Base-by-base conservation (phyloP, 495 filamentous ascomycete genomes). In the Hypoxylon rickii region DNA sequence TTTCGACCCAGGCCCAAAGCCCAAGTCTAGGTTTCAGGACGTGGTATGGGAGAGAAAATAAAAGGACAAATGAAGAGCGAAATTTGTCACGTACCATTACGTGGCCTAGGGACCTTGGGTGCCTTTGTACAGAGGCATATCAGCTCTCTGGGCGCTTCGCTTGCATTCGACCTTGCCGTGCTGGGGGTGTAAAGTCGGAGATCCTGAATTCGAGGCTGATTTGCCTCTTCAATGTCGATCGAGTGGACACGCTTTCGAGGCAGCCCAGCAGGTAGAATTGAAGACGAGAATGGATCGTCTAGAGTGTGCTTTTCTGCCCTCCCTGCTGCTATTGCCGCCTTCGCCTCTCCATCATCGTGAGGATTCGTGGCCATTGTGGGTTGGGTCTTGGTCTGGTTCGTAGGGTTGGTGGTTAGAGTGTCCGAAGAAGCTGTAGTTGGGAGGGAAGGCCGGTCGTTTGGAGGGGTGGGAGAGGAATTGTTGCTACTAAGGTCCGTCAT, bases 111-210 rank as follows among this genome's bases (percentile, higher is more conserved):
- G 44, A 97, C 90, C 72, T 97, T 96, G 3, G 91, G 90, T 59
- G 90, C 89, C 18, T 90, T 90, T 59, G 95, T 89, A 72, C 94
- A 98, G 62, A 97, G 83, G 76, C 94, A 98, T 51, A 96, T 75
- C 21, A 76, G 58, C n/a, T 78, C 76, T 41, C 70, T 62, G 13
- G 65, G 61, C 33, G 61, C 58, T 44, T 71, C 69, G 34, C 65
- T 58, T 6, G 61, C 54, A 21, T 53, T 44, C 6, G 70, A 54
- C 15, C 61, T 63, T 26, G 61, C 66, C 1, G 63, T 63, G 42
- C 24, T 64, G 22, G 69, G 72, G 42, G 72, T 76, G 57, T 57
- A 68, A 26, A 74, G 58, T 29, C 56, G 71, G 45, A 78, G 64
- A 61, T 67, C 67, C 46, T 71, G 69, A 34, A 79, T 70, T 46